Base-by-base conservation (phyloP, 2,329 filamentous ascomycete genomes). In the Colletotrichum coccodes region DNA sequence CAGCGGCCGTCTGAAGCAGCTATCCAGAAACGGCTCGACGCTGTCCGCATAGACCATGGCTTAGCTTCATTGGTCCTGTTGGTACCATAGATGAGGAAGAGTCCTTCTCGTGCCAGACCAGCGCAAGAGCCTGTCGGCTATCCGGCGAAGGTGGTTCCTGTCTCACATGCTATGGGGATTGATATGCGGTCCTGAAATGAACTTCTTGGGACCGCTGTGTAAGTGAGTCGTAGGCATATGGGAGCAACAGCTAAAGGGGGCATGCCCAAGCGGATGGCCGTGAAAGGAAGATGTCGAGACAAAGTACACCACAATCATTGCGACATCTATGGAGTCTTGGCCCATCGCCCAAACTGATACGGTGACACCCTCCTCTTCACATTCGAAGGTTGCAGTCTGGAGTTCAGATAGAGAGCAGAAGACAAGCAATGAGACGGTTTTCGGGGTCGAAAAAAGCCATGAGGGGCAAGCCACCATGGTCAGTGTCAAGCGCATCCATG, bases 71-170 rank as follows among this genome's bases (percentile, higher is more conserved):
- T 12, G 16, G 28, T 32, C 28, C 34, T 18, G 47, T 18, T 40
- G 18, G 36, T 28, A 36, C n/a, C 28, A 12, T 40, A 34, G 36
- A 52, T 21, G 44, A 42, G 7, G 23, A n/a, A 16, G 32, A n/a
- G 30, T 26, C 42, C 26, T 30, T 46, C 21, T 23, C 26, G 23
- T 3, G n/a, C 52, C 8, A 56, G 40, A 34, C 38, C 18, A 18
- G 65, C 30, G 36, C 34, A 40, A 23, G 44, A 58, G 57, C 65
- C 47, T 47, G 42, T 65, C 21, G 30, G 23, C 53, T 42, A 38
- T 52, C 54, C 42, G 53, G 42, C 54, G 65, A 65, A 68, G 54
- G 65, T 68, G 49, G 64, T 54, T 54, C 65, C 21, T 65, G 49
- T 60, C 56, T 68, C 50, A 50, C 65, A 65, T 60, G 47, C 54